phyloP scores from a whole-genome alignment of 2,329 filamentous ascomycete species.

The Aspergillus novoparasiticus region DNA sequence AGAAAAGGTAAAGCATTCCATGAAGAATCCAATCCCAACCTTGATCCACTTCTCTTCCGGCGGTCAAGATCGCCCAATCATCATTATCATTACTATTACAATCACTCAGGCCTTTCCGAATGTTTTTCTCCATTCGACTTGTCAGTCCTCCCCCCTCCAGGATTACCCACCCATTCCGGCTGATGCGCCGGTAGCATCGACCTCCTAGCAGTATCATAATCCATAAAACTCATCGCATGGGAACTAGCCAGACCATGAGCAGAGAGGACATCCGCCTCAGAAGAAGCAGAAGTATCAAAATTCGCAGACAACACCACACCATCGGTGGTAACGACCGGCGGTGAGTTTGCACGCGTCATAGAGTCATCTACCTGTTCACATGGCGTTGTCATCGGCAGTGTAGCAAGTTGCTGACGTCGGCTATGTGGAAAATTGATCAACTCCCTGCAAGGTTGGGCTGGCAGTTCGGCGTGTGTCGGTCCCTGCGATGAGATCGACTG shows the following conservation, averaged over 20 bases:
- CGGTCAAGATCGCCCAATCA: background rate
- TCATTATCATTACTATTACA: background rate
- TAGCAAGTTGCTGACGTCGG: background rate
- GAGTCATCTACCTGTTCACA: background rate
- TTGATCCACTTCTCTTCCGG: too few species aligned
- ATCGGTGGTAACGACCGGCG: constrained; percentile 28
- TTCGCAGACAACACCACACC: constrained; percentile 31
- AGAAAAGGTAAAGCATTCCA: too few species aligned
- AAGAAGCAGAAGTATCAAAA: constrained; percentile 17
- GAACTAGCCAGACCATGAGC: background rate
- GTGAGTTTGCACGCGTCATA: background rate
- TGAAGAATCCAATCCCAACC: too few species aligned
- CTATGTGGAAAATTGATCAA: background rate
- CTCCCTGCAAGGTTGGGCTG: background rate
- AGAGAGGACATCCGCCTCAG: background rate
- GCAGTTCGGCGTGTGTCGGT: background rate
- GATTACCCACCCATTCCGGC: constrained; percentile 2
- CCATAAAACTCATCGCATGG: constrained; percentile 32
- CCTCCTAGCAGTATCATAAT: constrained; percentile 18
- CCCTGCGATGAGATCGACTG: background rate
- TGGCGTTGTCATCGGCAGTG: background rate
- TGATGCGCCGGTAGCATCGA: constrained; percentile 5
- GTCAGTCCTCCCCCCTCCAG: background rate
- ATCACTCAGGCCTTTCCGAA: background rate
- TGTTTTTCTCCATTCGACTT: background rate